Conservation (phyloP, 306 rosid species). For the Castanopsis chinensis region DNA sequence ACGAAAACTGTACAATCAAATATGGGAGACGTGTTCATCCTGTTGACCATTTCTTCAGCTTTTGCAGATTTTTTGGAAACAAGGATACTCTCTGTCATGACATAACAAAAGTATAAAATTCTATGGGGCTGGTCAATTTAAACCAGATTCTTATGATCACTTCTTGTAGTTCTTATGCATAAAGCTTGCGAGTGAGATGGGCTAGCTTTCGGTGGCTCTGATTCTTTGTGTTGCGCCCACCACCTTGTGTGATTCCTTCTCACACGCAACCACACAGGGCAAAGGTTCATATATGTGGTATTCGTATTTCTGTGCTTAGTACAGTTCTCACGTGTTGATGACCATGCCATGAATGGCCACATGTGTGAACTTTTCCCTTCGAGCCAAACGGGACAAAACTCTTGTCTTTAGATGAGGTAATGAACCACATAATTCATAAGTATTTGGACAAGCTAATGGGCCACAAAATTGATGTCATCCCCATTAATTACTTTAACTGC, state of each 20-base stretch:
- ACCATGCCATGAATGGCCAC: not conserved
- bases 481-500: not conserved
- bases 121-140: slow-evolving; percentile 44
- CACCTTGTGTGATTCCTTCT: slow-evolving; percentile 66
- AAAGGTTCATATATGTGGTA: not conserved
- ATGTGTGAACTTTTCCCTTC: not conserved
- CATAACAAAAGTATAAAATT: slow-evolving; percentile 34
- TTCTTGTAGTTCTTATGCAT: slow-evolving; percentile 52
- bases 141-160: slow-evolving; percentile 56
- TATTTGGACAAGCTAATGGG: not conserved
- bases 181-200: slow-evolving; percentile 39
- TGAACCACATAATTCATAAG: not conserved
- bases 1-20: slow-evolving; percentile 20
- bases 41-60: slow-evolving; percentile 37
- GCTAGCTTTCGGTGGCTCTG: slow-evolving; percentile 41
- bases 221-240: slow-evolving; percentile 56
- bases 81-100: slow-evolving; percentile 26
- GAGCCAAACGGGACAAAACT: slow-evolving; percentile 3
- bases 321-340: slow-evolving; percentile 1
- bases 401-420: slow-evolving; percentile 7
- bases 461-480: not conserved
- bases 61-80: slow-evolving; percentile 35
- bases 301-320: slow-evolving; percentile 20
- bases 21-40: slow-evolving; percentile 32
- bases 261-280: slow-evolving; percentile 23